Conservation (phyloP, 176 grass and related monocot genomes). For the sorghum (Sorghum bicolor) region DNA sequence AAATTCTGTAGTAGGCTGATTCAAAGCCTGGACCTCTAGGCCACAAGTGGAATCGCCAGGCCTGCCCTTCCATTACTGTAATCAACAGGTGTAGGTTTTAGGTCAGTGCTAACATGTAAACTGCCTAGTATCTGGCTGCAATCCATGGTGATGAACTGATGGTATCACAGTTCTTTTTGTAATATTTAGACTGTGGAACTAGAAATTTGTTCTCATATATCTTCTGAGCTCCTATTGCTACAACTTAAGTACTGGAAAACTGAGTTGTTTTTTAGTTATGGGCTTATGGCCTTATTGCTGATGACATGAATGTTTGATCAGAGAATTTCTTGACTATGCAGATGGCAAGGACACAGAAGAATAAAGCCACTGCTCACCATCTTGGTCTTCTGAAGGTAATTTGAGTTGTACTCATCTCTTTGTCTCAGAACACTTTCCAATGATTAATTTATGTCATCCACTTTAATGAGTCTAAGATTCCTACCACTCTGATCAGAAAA, state of each 20-base stretch:
- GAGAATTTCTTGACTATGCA: slow-evolving; percentile 25
- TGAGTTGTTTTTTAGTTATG: too few species aligned
- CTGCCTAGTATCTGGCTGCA: background rate
- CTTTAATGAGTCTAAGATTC: background rate
- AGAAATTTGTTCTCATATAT: background rate
- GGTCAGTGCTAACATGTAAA: background rate
- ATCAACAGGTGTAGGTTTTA: background rate
- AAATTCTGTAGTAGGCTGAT: background rate
- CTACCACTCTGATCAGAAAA: background rate
- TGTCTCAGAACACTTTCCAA: background rate
- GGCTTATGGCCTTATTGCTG: too few species aligned
- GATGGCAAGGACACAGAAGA: slow-evolving; percentile 97
- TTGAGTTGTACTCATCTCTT: background rate
- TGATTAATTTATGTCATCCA: background rate
- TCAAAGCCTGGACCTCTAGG: background rate
- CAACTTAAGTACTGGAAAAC: background rate
- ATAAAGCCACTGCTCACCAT: slow-evolving; percentile 97
- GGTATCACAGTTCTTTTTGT: background rate
- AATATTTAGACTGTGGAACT: background rate
- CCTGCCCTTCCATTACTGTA: background rate
- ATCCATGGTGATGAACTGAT: slow-evolving; percentile 1
- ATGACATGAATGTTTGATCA: background rate
- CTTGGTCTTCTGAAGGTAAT: slow-evolving; percentile 92
- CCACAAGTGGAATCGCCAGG: background rate
- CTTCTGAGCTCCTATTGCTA: background rate